Evolutionary conservation across 2,329 filamentous ascomycete species (phyloP).

Genomic region (Sarocladiaceae sp.): DNA sequence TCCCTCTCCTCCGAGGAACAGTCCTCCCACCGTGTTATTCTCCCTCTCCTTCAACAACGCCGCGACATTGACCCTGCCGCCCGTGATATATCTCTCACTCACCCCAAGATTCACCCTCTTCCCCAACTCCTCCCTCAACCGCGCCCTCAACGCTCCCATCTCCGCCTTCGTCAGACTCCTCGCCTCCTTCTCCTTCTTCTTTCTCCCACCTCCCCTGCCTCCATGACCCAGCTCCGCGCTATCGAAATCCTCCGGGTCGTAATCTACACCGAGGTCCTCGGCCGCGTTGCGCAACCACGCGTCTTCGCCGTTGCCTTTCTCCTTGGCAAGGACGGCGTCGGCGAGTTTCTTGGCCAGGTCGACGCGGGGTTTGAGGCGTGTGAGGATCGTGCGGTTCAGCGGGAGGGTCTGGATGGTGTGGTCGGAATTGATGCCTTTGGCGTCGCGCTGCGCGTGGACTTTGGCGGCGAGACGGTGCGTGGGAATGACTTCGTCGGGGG

Average conservation of each 20-base stretch:
- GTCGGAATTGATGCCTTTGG: conserved; percentile 40
- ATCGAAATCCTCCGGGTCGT: conserved; percentile 82
- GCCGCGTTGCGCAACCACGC: conserved; percentile 79
- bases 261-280: conserved; percentile 89
- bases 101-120: conserved; percentile 80
- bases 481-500: conserved; percentile 82
- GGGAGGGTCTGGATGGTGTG: conserved; percentile 76
- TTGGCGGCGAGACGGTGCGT: conserved; percentile 80
- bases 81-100: conserved; percentile 77
- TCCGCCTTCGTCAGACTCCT: conserved; percentile 66
- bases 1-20: conserved; percentile 36
- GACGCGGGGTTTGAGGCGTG: conserved; percentile 69
- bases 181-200: conserved; percentile 67
- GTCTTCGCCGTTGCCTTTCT: conserved; percentile 77
- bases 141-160: conserved; percentile 60
- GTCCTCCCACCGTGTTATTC: conserved; percentile 23
- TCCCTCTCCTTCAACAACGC: conserved; percentile 58
- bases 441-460: conserved; percentile 65
- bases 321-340: conserved; percentile 76
- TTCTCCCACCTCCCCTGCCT: conserved; percentile 66
- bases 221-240: conserved; percentile 65
- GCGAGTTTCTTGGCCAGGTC: conserved; percentile 81
- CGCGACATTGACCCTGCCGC: conserved; percentile 77
- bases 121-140: conserved; percentile 64
- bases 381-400: conserved; percentile 72